Conservation (phyloP, 2,329 filamentous ascomycete species). For the Fonsecaea erecta region DNA sequence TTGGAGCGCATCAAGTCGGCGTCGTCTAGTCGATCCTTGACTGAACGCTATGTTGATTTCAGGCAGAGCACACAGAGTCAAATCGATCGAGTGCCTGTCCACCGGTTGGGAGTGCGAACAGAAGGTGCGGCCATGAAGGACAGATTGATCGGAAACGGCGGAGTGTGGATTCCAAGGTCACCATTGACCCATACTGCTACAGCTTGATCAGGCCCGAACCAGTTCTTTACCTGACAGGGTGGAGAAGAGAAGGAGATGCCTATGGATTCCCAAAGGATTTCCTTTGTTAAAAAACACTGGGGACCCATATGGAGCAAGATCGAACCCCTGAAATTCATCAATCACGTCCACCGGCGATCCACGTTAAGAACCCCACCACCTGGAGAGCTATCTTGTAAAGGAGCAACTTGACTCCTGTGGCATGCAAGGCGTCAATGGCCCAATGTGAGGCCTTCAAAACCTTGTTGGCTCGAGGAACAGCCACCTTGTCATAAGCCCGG, state of each 20-base stretch:
- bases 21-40: constrained; percentile 48
- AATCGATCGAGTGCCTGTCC: constrained; percentile 64
- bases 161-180: constrained; percentile 35
- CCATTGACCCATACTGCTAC: constrained; percentile 9
- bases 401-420: constrained; percentile 17
- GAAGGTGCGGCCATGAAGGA: constrained; percentile 34
- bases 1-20: constrained; percentile 41
- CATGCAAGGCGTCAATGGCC: constrained; percentile 24
- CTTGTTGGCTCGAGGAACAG: constrained; percentile 41
- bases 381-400: constrained; percentile 17
- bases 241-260: background rate
- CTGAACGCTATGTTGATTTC: constrained; percentile 55
- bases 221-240: background rate
- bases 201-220: background rate
- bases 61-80: constrained; percentile 58
- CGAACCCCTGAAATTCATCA: background rate
- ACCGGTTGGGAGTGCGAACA: constrained; percentile 63
- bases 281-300: background rate
- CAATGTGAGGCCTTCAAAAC: constrained; percentile 16
- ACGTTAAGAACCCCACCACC: constrained; percentile 6
- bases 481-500: constrained; percentile 45
- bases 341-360: background rate
- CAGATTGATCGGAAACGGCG: constrained; percentile 34
- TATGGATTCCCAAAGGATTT: background rate
- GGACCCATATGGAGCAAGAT: background rate